Percentiles rank a stretch among this genome's conserved stretches.
Conservation (phyloP, 2,329 filamentous ascomycete genomes). For the Cladosporium sphaerospermum region DNA sequence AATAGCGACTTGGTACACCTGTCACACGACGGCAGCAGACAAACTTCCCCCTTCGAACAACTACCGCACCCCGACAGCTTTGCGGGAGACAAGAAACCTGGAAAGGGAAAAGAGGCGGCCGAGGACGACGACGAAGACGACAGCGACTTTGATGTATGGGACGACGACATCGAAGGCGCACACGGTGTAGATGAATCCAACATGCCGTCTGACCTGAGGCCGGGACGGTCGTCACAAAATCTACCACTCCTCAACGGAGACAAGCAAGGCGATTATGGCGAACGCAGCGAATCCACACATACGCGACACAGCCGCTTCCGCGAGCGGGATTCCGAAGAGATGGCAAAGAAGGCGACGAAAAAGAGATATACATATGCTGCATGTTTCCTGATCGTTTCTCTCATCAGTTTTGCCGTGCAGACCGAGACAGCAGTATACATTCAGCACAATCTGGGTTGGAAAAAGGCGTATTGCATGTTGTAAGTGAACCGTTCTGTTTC, state of each 20-base stretch:
- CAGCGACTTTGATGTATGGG: conserved; percentile 41
- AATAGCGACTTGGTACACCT: conserved; percentile 26
- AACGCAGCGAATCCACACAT: conserved; percentile 1
- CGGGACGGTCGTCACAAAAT: conserved; percentile 35
- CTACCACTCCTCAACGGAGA: conserved; percentile 47
- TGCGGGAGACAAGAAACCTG: background rate
- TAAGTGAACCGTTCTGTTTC: background rate
- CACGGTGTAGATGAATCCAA: conserved; percentile 26
- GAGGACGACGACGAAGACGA: conserved; percentile 22
- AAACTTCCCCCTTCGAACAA: conserved; percentile 25
- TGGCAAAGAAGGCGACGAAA: conserved; percentile 60
- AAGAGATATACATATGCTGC: conserved; percentile 83
- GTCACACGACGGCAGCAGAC: conserved; percentile 25
- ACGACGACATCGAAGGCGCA: conserved; percentile 31
- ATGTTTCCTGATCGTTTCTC: conserved; percentile 73
- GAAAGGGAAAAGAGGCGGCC: conserved; percentile 12
- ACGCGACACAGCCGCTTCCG: conserved; percentile 43
- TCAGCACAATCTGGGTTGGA: conserved; percentile 84
- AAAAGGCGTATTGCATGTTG: conserved; percentile 99
- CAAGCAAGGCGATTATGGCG: conserved; percentile 29
- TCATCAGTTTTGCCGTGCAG: conserved; percentile 86
- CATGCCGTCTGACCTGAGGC: conserved; percentile 47
- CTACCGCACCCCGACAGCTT: conserved; percentile 22
- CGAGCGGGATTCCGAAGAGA: conserved; percentile 66
- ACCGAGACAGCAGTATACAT: conserved; percentile 95